Evolutionary conservation across 345 rosid genomes (phyloP), one percentile per base, ranked within the genome.

Genomic region (Physaria fendleri): DNA sequence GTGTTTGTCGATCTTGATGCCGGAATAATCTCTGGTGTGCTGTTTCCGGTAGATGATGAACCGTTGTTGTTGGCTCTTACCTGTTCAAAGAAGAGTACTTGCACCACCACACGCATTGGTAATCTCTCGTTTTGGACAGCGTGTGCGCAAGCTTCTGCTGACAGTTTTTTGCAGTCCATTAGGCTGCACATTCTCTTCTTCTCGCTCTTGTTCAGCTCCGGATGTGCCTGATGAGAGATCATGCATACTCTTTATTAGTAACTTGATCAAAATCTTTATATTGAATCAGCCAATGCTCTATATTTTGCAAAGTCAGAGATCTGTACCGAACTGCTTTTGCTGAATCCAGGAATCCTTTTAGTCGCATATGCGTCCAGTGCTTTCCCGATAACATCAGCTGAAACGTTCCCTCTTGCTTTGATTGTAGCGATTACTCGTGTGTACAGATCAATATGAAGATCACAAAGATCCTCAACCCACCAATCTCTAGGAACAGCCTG

Each of bases 51-150:
- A 1, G 85, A 65, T 14, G 82, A 51, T 2, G 85, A 66, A 12
- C 65, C 65, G 27, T 63, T 68, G 72, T 35, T 68, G 56, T 68
- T 70, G 53, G 85, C 82, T 74, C 82, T 70, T 46, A 82, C 76
- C 53, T 85, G 96, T 70, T 91, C 98, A 23, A 91, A 87, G 84
- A 90, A 90, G 64, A 90, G 97, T 20, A 83, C 94, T 72, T 90
- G 97, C 47, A 90, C 97, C 10, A 87, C 89, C 3, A 90, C 89
- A 3, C 95, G 79, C 57, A 87, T 72, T 0, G 95, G 94, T 34
- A 90, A 79, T 34, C 97, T 64, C 72, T 90, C 97, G 44, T 90
- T 87, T 68, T 90, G 97, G 13, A 87, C 84, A 0, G 85, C 97
- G 33, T 90, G 95, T 45, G 81, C 82, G 69, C 91, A 82, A 5